phyloP scores from a whole-genome alignment of 352 stramenopile species.

The Bremia lactucae region DNA sequence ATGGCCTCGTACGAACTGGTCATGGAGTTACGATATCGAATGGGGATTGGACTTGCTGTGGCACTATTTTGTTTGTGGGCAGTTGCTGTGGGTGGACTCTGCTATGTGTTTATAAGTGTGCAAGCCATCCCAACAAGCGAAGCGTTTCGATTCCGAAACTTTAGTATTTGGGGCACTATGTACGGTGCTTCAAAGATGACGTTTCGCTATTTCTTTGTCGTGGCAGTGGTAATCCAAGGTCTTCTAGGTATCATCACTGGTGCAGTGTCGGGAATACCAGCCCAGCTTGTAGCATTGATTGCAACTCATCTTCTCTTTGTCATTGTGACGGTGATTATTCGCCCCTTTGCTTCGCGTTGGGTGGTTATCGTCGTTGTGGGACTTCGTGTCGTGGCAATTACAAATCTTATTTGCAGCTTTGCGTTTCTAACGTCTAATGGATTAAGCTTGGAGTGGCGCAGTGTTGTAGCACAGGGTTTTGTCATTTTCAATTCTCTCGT shows the following conservation, averaged over 20 bases:
- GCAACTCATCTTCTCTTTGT: constrained; percentile 42
- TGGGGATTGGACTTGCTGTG: constrained; percentile 32
- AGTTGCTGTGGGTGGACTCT: constrained; percentile 31
- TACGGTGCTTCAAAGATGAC: constrained; percentile 43
- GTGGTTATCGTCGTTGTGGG: constrained; percentile 26
- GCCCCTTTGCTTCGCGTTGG: constrained; percentile 32
- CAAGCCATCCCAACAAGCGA: constrained; percentile 23
- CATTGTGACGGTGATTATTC: constrained; percentile 34
- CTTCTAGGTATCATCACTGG: constrained; percentile 42
- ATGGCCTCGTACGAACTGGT: constrained; percentile 49
- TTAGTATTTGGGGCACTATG: constrained; percentile 43
- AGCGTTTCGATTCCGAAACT: constrained; percentile 37
- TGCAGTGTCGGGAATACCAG: constrained; percentile 27
- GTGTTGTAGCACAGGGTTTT: constrained; percentile 35
- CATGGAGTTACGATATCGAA: constrained; percentile 49
- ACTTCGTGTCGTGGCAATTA: constrained; percentile 33
- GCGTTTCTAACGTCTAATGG: constrained; percentile 45
- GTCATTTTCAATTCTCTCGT: constrained; percentile 50
- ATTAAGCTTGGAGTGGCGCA: constrained; percentile 23
- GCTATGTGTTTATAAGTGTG: constrained; percentile 34
- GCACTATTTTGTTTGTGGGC: constrained; percentile 37
- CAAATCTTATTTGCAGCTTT: constrained; percentile 43
- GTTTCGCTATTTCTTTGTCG: constrained; percentile 57
- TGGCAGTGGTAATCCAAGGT: constrained; percentile 35
- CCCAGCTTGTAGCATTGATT: constrained; percentile 43